Conservation (phyloP, 148 eudicot genomes). For the Arbutus unedo region DNA sequence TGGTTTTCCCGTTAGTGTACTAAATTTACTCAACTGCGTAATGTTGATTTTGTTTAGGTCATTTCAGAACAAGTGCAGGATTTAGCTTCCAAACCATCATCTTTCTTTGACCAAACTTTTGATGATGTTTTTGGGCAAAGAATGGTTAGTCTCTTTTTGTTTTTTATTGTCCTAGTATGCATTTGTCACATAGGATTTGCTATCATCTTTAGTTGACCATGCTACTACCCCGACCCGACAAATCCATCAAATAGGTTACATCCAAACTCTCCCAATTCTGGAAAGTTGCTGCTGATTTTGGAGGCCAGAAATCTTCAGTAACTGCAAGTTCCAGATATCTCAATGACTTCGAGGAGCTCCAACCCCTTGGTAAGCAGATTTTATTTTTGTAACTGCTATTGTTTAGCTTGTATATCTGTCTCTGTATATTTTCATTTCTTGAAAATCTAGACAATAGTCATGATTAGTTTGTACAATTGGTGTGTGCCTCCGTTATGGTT, state of each 20-base stretch:
- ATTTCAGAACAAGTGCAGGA: constrained; percentile 66
- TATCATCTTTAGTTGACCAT: constrained; percentile 5
- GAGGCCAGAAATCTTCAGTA: constrained; percentile 48
- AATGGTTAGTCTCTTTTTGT: constrained; percentile 44
- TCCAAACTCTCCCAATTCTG: constrained; percentile 77
- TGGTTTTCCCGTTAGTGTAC: constrained; percentile 3
- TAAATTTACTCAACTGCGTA: constrained; percentile 7
- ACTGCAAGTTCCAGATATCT: constrained; percentile 73
- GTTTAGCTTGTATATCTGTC: not conserved
- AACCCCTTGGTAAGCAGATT: constrained; percentile 64
- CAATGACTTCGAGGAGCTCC: constrained; percentile 92
- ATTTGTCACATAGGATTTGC: not conserved
- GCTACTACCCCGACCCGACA: constrained; percentile 3
- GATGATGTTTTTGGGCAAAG: constrained; percentile 51
- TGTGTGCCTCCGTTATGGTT: not conserved
- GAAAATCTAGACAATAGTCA: not conserved
- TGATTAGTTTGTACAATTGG: not conserved
- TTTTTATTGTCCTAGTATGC: not conserved
- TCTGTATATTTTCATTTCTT: not conserved
- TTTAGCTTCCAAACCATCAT: constrained; percentile 58
- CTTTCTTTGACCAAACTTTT: constrained; percentile 62
- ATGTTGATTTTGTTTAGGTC: constrained; percentile 45
- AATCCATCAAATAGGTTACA: constrained; percentile 37
- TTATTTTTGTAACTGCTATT: not conserved
- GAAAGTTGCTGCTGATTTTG: constrained; percentile 65